Conservation (phyloP, 768 basidiomycete genomes). For the Clitopilus passeckerianus region DNA sequence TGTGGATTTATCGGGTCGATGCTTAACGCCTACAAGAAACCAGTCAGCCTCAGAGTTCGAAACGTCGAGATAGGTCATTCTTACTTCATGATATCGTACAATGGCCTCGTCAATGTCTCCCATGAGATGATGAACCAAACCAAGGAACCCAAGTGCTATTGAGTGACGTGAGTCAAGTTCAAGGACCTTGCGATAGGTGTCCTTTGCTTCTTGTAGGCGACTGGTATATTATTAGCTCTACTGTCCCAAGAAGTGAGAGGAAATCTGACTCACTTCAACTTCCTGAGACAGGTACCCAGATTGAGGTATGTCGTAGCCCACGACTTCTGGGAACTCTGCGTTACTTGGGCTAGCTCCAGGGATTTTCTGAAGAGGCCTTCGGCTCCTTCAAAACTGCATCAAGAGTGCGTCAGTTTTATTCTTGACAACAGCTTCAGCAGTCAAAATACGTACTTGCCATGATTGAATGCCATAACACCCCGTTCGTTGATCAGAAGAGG, state of each 20-base stretch:
- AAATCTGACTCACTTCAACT: conserved; percentile 53
- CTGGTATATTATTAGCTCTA: conserved; percentile 17
- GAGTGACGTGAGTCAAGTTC: conserved; percentile 84
- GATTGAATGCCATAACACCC: conserved; percentile 89
- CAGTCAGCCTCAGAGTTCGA: conserved; percentile 2
- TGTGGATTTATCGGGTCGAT: conserved; percentile 81
- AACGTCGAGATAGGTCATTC: conserved; percentile 12
- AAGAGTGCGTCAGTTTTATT: not conserved
- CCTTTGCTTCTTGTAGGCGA: conserved; percentile 60
- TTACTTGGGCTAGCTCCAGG: conserved; percentile 76
- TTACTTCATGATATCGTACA: conserved; percentile 87
- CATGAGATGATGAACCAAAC: conserved; percentile 80
- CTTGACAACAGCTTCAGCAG: not conserved
- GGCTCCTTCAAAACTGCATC: conserved; percentile 65
- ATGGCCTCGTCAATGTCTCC: conserved; percentile 78
- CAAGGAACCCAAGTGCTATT: conserved; percentile 80
- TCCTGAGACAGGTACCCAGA: conserved; percentile 84
- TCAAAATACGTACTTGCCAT: conserved; percentile 57
- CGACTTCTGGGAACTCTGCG: conserved; percentile 77
- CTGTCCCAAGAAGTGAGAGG: not conserved
- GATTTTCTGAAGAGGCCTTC: conserved; percentile 68
- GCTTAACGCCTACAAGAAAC: conserved; percentile 53
- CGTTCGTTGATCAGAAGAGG: conserved; percentile 89
- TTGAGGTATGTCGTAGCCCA: conserved; percentile 93
- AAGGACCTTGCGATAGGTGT: conserved; percentile 73